Conservation (phyloP, 2,329 filamentous ascomycete species). For the Cryoendolithus antarcticus region DNA sequence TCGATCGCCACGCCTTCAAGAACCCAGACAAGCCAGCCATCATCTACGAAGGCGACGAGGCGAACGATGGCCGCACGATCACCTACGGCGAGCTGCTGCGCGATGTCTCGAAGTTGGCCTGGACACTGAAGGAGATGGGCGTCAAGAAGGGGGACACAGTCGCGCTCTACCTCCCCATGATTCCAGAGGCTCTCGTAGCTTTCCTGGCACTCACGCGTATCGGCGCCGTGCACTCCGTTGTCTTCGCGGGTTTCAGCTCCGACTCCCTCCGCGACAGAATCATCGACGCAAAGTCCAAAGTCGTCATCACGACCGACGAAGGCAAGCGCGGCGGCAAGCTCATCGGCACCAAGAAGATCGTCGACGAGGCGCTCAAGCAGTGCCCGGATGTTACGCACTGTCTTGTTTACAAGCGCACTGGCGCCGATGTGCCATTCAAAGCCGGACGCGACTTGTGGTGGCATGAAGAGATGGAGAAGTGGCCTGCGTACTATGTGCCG, state of each 20-base stretch:
- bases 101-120: slow-evolving; percentile 77
- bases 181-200: slow-evolving; percentile 84
- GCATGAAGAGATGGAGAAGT: slow-evolving; percentile 97
- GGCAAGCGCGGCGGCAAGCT: slow-evolving; percentile 95
- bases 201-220: slow-evolving; percentile 87
- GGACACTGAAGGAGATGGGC: slow-evolving; percentile 86
- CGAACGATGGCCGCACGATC: slow-evolving; percentile 71
- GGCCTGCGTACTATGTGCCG: slow-evolving; percentile 80
- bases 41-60: slow-evolving; percentile 97
- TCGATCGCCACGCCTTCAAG: slow-evolving; percentile 92
- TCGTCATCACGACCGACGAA: slow-evolving; percentile 95
- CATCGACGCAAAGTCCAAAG: slow-evolving; percentile 76
- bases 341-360: slow-evolving; percentile 97
- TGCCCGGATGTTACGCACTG: slow-evolving; percentile 78
- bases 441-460: slow-evolving; percentile 87
- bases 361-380: slow-evolving; percentile 92
- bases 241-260: slow-evolving; percentile 95
- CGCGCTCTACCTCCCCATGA: slow-evolving; percentile 96
- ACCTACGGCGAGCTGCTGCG: slow-evolving; percentile 88
- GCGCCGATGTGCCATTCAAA: slow-evolving; percentile 84
- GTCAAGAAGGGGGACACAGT: slow-evolving; percentile 96
- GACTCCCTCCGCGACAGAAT: slow-evolving; percentile 94
- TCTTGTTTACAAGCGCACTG: slow-evolving; percentile 90
- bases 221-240: slow-evolving; percentile 90
- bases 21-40: slow-evolving; percentile 88